Conservation (phyloP, 257 asterid species). For the Ophiorrhiza pumila region DNA sequence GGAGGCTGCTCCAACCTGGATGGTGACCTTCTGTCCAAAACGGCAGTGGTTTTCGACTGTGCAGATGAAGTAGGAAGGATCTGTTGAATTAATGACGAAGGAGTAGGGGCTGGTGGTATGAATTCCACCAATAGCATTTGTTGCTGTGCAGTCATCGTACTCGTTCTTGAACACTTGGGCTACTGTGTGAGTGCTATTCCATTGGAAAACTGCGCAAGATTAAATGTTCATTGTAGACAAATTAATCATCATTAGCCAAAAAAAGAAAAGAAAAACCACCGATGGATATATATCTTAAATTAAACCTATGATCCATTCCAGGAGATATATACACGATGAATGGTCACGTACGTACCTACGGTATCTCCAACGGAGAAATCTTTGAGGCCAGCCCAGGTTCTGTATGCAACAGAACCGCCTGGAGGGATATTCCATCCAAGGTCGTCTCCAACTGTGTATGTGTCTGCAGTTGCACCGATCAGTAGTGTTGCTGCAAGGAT, state of each 20-base stretch:
- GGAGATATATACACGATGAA: too few relatives aligned
- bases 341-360: conserved; percentile 23
- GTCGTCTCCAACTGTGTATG: conserved; percentile 25
- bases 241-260: too few relatives aligned
- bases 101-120: conserved; percentile 29
- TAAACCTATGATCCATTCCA: too few relatives aligned
- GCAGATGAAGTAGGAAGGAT: conserved; percentile 38
- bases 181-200: conserved; percentile 31
- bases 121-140: conserved; percentile 12
- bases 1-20: conserved; percentile 24
- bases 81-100: conserved; percentile 22
- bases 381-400: conserved; percentile 20
- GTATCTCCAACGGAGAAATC: conserved; percentile 29
- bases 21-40: conserved; percentile 32
- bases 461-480: conserved; percentile 24
- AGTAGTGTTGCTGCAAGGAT: conserved; percentile 20
- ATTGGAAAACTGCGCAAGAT: conserved; percentile 24
- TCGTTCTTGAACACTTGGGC: conserved; percentile 29
- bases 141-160: conserved; percentile 26
- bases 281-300: too few relatives aligned
- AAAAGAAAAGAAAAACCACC: background rate
- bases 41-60: conserved; percentile 33
- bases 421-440: conserved; percentile 37
- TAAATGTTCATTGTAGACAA: background rate
- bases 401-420: conserved; percentile 19